These are phyloP conservation scores for Plasmodiophora brassicae DNA, from an alignment of 208 protist species.

Conservation along the genomic window DNA sequence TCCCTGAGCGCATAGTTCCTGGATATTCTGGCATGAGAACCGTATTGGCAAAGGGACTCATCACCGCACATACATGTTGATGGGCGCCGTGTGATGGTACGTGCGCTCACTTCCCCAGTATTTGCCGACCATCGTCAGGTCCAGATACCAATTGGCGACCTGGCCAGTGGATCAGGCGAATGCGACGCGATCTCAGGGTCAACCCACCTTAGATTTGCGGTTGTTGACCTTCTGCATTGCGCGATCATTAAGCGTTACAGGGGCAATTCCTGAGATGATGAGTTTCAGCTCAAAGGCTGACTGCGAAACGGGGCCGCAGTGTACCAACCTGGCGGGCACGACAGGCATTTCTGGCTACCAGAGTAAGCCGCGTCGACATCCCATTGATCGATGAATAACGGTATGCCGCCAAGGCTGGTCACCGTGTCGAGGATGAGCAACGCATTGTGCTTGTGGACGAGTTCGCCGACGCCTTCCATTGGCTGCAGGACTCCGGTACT, in stretches of 20 bases:
- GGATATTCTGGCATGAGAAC: too few relatives aligned
- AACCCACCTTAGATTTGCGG: too few relatives aligned
- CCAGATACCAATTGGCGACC: slow-evolving; percentile 48
- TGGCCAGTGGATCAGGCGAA: too few relatives aligned
- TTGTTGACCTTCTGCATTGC: slow-evolving; percentile 38
- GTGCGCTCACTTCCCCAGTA: slow-evolving; percentile 33
- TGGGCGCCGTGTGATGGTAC: slow-evolving; percentile 49
- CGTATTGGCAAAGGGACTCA: too few relatives aligned
- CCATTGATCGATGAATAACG: slow-evolving; percentile 53
- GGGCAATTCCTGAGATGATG: too few relatives aligned
- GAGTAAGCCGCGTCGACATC: slow-evolving; percentile 50
- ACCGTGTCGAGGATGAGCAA: slow-evolving; percentile 51
- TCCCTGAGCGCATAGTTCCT: slow-evolving; percentile 46
- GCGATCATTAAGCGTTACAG: slow-evolving; percentile 39
- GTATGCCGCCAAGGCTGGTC: slow-evolving; percentile 49
- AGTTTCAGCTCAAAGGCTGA: too few relatives aligned
- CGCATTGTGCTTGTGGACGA: slow-evolving; percentile 43
- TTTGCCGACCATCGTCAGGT: slow-evolving; percentile 43
- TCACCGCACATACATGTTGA: too few relatives aligned
- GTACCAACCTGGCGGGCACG: slow-evolving; percentile 49
- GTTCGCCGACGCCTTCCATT: slow-evolving; percentile 39
- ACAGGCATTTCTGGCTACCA: slow-evolving; percentile 50
- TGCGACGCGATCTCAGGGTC: too few relatives aligned
- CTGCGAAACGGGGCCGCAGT: too few relatives aligned
- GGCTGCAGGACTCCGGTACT: slow-evolving; percentile 43